These are phyloP conservation scores for Rosa chinensis DNA, from an alignment of 306 rosid species.

Conservation along the genomic window DNA sequence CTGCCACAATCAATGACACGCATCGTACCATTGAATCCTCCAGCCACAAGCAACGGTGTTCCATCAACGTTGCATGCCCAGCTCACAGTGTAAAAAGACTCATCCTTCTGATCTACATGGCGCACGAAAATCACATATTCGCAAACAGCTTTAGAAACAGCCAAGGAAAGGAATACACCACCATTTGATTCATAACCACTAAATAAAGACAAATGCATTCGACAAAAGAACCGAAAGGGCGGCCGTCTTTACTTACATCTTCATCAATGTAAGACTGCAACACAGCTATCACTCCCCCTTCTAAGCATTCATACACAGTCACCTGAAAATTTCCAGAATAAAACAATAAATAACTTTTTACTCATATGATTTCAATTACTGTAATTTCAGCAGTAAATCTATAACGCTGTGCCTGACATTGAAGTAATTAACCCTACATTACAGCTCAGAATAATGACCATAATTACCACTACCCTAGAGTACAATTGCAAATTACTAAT, in stretches of 20 bases:
- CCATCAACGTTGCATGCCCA: constrained; percentile 84
- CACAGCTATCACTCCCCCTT: constrained; percentile 83
- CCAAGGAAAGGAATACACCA: neutral
- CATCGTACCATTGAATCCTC: constrained; percentile 83
- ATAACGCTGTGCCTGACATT: neutral
- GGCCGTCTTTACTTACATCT: constrained; percentile 58
- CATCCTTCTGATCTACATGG: constrained; percentile 92
- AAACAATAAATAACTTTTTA: neutral
- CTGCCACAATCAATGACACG: constrained; percentile 78
- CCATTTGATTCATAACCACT: neutral
- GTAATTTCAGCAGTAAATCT: neutral
- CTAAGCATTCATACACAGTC: constrained; percentile 72
- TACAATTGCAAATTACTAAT: neutral
- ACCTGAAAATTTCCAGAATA: constrained; percentile 42
- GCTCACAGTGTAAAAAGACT: constrained; percentile 85
- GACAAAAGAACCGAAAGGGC: neutral
- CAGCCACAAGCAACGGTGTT: constrained; percentile 72
- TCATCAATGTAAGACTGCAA: constrained; percentile 94
- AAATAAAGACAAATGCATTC: neutral
- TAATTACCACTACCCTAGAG: neutral
- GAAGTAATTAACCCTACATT: neutral
- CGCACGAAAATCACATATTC: constrained; percentile 30
- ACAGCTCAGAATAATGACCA: neutral
- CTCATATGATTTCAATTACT: neutral
- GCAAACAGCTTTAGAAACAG: neutral